A percentile compares a stretch with the other conserved stretches of the same genome.
phyloP scores from a whole-genome alignment of 371 early-diverging fungal genomes.

The Actinomortierella ambigua region DNA sequence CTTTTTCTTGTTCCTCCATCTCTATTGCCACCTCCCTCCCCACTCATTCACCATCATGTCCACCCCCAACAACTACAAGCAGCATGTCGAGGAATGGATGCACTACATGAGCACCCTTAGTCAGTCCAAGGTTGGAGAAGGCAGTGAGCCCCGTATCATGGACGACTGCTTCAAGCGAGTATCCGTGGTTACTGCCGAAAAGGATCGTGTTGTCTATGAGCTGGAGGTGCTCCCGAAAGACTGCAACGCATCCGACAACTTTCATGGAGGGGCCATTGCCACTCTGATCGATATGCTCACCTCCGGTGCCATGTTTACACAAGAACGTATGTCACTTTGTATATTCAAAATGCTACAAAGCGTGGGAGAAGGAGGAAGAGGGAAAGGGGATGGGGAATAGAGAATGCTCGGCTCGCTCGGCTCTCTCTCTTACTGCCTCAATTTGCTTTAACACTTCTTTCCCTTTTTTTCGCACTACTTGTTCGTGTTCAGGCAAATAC shows the following conservation, averaged over 20 bases:
- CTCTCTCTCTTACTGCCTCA: neutral
- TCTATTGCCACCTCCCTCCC: too few relatives aligned
- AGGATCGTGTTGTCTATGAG: slow-evolving; percentile 39
- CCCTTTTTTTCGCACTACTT: neutral
- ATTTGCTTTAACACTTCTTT: neutral
- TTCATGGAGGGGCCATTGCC: slow-evolving; percentile 49
- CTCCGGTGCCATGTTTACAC: slow-evolving; percentile 33
- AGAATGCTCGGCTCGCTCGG: neutral
- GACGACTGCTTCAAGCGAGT: slow-evolving; percentile 19
- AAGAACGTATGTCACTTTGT: slow-evolving; percentile 29
- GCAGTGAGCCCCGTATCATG: slow-evolving; percentile 11
- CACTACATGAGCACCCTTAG: slow-evolving; percentile 11
- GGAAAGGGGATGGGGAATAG: neutral
- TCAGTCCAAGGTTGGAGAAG: slow-evolving; percentile 8
- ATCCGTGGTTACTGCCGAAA: slow-evolving; percentile 33
- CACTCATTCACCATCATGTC: too few relatives aligned
- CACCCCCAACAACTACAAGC: too few relatives aligned
- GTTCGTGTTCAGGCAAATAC: slow-evolving; percentile 24
- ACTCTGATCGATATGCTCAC: slow-evolving; percentile 45
- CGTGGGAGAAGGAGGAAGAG: neutral
- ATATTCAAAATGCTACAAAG: too few relatives aligned
- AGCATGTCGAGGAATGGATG: slow-evolving; percentile 26
- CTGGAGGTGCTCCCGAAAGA: slow-evolving; percentile 34
- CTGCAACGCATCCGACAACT: slow-evolving; percentile 43
- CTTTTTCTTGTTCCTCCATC: too few relatives aligned